Percentiles rank a stretch among this genome's conserved stretches.
Evolutionary conservation across 2,329 filamentous ascomycete genomes (phyloP).

Genomic region (Diaporthe amygdali): DNA sequence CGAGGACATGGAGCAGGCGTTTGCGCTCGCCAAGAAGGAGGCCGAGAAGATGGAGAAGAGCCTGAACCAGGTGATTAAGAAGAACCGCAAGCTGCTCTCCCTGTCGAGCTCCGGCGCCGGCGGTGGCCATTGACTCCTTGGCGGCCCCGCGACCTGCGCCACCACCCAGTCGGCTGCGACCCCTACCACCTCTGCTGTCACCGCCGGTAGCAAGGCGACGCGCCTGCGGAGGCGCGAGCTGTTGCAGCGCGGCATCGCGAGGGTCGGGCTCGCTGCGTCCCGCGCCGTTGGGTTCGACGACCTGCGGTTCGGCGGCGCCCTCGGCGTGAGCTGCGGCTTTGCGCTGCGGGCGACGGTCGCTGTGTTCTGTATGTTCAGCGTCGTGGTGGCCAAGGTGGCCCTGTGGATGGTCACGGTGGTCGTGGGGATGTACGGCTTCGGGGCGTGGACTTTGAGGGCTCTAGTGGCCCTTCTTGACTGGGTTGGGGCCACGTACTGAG

Average conservation of each 20-base stretch:
- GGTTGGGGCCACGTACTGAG: slow-evolving; percentile 24
- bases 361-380: slow-evolving; percentile 15
- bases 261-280: slow-evolving; percentile 18
- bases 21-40: slow-evolving; percentile 59
- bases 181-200: neutral
- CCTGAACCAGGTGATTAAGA: slow-evolving; percentile 63
- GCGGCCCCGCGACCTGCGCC: neutral
- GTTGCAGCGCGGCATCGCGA: slow-evolving; percentile 20
- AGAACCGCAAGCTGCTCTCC: slow-evolving; percentile 60
- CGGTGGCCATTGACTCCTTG: slow-evolving; percentile 26
- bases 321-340: slow-evolving; percentile 20
- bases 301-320: neutral
- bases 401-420: slow-evolving; percentile 16
- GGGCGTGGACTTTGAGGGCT: slow-evolving; percentile 19
- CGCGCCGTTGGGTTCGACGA: slow-evolving; percentile 19
- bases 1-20: slow-evolving; percentile 66
- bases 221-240: slow-evolving; percentile 16
- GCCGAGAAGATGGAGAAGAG: slow-evolving; percentile 67
- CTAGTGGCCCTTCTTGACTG: slow-evolving; percentile 21
- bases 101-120: slow-evolving; percentile 21
- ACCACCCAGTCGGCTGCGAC: neutral
- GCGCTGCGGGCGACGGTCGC: slow-evolving; percentile 17
- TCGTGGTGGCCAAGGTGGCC: slow-evolving; percentile 1
- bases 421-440: slow-evolving; percentile 15
- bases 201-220: neutral